These are phyloP conservation scores for Fennellomyces sp. DNA, from an alignment of 371 early-diverging fungal species.

Conservation along the genomic window DNA sequence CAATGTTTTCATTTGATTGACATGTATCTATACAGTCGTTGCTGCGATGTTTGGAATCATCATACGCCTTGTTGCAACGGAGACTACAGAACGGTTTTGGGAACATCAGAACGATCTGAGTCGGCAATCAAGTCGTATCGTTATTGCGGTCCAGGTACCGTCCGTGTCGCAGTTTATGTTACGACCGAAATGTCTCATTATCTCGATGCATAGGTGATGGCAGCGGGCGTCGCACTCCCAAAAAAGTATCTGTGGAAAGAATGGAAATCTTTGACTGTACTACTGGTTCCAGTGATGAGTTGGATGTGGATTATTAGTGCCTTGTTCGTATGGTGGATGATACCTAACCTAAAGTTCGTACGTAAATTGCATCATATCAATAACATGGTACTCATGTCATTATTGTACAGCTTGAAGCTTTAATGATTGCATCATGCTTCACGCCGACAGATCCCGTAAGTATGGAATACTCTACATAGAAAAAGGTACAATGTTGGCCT, in stretches of 20 bases:
- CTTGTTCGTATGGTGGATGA: slow-evolving; percentile 13
- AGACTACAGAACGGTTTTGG: slow-evolving; percentile 25
- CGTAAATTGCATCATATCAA: slow-evolving; percentile 2
- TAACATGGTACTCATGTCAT: not conserved
- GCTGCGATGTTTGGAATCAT: slow-evolving; percentile 82
- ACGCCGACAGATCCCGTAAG: slow-evolving; percentile 52
- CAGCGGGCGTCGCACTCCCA: slow-evolving; percentile 51
- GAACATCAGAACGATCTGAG: slow-evolving; percentile 24
- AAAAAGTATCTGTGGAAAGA: slow-evolving; percentile 60
- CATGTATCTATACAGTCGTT: slow-evolving; percentile 47
- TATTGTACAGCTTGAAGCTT: slow-evolving; percentile 31
- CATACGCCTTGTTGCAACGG: slow-evolving; percentile 61
- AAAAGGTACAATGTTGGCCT: no score
- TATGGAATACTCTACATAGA: no score
- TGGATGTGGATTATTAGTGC: slow-evolving; percentile 52
- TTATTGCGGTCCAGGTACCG: slow-evolving; percentile 76
- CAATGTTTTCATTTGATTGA: not conserved
- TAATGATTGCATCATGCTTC: slow-evolving; percentile 49
- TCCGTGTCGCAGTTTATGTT: no score
- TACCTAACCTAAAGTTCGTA: slow-evolving; percentile 25
- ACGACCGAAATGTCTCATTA: no score
- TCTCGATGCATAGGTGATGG: slow-evolving; percentile 19
- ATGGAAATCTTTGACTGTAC: slow-evolving; percentile 57
- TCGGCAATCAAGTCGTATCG: slow-evolving; percentile 64
- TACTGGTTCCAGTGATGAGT: slow-evolving; percentile 79